Percentiles rank a stretch among this genome's conserved stretches.
Conservation (phyloP, 129 eudicot species). For the Centella asiatica region DNA sequence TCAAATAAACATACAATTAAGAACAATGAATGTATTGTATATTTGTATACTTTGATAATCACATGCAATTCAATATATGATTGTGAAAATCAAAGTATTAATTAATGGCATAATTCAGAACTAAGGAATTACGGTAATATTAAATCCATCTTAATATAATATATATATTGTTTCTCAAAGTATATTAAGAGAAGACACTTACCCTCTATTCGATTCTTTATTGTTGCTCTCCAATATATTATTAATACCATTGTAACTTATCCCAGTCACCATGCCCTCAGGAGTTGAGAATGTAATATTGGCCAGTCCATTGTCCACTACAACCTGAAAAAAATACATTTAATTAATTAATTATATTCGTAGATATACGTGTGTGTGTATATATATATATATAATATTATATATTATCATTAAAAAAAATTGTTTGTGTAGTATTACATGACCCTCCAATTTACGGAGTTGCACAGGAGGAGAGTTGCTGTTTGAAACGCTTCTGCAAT, state of each 20-base stretch:
- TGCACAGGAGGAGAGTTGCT: constrained; percentile 7
- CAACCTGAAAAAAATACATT: constrained; percentile 17
- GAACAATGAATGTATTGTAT: too few relatives aligned
- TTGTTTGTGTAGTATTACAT: constrained; percentile 3
- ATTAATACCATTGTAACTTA: constrained; percentile 30
- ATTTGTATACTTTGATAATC: too few relatives aligned
- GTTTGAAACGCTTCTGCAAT: not conserved
- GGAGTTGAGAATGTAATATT: constrained; percentile 26
- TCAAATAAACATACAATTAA: too few relatives aligned
- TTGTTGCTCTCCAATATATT: constrained; percentile 21
- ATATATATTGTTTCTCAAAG: not conserved
- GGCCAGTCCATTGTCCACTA: constrained; percentile 33
- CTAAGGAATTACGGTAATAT: too few relatives aligned
- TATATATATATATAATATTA: too few relatives aligned
- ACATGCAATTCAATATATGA: too few relatives aligned
- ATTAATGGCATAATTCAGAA: too few relatives aligned
- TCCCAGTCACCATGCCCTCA: constrained; percentile 23
- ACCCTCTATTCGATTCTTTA: constrained; percentile 29
- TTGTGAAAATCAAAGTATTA: too few relatives aligned
- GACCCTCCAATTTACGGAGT: constrained; percentile 1
- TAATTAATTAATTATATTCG: not conserved
- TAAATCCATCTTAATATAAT: too few relatives aligned
- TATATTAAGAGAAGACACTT: not conserved
- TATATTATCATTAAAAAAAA: not conserved
- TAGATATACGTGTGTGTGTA: too few relatives aligned